A percentile compares a stretch with the other conserved stretches of the same genome.
Evolutionary conservation across 768 basidiomycete species (phyloP).

Genomic region (Tephrocybe sp.): DNA sequence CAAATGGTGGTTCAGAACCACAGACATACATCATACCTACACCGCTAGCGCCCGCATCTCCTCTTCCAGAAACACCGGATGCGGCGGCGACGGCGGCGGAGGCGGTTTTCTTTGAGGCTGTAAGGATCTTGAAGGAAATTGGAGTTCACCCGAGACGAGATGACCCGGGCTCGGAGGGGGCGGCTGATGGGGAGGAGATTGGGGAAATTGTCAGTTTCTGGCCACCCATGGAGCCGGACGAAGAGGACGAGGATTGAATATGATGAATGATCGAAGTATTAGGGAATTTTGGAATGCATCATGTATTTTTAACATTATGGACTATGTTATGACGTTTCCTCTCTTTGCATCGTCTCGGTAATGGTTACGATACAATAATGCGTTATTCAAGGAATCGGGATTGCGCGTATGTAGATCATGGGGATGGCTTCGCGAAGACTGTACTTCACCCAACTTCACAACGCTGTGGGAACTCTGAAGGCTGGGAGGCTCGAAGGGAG

Average conservation of each 20-base stretch:
- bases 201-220: constrained; percentile 17
- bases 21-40: constrained; percentile 21
- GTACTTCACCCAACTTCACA: too few species aligned
- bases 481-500: too few species aligned
- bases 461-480: too few species aligned
- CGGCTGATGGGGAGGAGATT: neutral
- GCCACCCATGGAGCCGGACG: constrained; percentile 16
- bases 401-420: too few species aligned
- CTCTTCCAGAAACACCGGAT: constrained; percentile 57
- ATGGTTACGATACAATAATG: too few species aligned
- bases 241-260: constrained; percentile 11
- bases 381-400: too few species aligned
- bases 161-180: neutral
- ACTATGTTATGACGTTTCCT: too few species aligned
- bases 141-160: constrained; percentile 1
- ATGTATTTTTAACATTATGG: too few species aligned
- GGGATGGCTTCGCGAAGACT: too few species aligned
- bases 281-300: neutral
- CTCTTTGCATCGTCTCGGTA: too few species aligned
- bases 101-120: constrained; percentile 49
- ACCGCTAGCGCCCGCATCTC: constrained; percentile 29
- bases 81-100: constrained; percentile 58
- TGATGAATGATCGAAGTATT: neutral
- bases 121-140: constrained; percentile 25
- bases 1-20: neutral